phyloP scores from a whole-genome alignment of 2,329 filamentous ascomycete species.

The Chalaropsis thielavioides region DNA sequence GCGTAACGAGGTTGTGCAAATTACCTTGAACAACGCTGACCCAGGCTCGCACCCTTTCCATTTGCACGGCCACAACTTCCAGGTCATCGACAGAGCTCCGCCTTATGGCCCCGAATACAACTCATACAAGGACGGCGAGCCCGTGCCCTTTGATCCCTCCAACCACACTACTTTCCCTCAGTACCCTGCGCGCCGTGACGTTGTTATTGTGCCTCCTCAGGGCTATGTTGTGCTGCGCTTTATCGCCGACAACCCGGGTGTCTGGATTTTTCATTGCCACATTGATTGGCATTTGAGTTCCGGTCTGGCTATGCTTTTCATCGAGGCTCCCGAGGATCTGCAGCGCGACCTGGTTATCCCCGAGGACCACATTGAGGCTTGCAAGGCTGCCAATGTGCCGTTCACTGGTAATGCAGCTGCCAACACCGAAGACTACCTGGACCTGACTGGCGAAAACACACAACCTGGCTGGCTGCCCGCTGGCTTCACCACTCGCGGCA shows the following conservation, averaged over 20 bases:
- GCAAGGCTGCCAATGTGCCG: conserved; percentile 28
- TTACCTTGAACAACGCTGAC: conserved; percentile 46
- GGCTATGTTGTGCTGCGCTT: conserved; percentile 36
- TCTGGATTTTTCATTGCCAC: conserved; percentile 34
- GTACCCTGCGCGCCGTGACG: conserved; percentile 35
- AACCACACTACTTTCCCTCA: conserved; percentile 26
- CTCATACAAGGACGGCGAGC: conserved; percentile 19
- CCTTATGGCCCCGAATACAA: conserved; percentile 13
- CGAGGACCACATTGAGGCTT: conserved; percentile 32
- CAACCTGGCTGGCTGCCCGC: conserved; percentile 44
- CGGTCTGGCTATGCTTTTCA: conserved; percentile 29
- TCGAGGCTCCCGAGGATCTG: conserved; percentile 26
- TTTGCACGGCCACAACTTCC: conserved; percentile 48
- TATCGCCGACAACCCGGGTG: conserved; percentile 32
- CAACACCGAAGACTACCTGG: conserved; percentile 37
- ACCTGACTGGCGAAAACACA: conserved; percentile 34
- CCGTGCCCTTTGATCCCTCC: conserved; percentile 26
- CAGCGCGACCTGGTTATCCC: conserved; percentile 42
- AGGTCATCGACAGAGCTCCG: conserved; percentile 27
- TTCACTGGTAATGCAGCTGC: conserved; percentile 45
- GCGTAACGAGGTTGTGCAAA: conserved; percentile 39
- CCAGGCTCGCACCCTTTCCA: conserved; percentile 48
- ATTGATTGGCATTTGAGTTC: conserved; percentile 38
- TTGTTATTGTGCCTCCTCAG: conserved; percentile 31
- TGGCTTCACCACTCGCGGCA: conserved; percentile 57